A percentile compares a stretch with the other conserved stretches of the same genome.
phyloP scores from a whole-genome alignment of 2,329 filamentous ascomycete species.

The Dactylellina cionopaga region DNA sequence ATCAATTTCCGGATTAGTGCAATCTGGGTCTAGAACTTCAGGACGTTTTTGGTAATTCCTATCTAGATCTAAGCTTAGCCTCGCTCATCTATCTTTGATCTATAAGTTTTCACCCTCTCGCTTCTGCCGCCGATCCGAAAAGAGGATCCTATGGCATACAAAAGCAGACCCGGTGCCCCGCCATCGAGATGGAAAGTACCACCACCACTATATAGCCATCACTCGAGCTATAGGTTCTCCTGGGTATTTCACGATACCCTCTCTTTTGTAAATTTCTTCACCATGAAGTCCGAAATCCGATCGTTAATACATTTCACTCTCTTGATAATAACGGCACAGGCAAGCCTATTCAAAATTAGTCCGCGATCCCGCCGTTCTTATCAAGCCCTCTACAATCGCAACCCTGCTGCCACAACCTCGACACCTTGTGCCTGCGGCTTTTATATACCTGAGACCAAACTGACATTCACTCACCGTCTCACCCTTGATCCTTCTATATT shows the following conservation, averaged over 20 bases:
- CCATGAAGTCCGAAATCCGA: constrained; percentile 9
- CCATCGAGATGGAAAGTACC: background rate
- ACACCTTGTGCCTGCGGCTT: constrained; percentile 35
- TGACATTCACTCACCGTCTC: constrained; percentile 25
- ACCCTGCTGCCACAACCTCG: background rate
- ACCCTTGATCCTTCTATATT: constrained; percentile 8
- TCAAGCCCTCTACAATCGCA: background rate
- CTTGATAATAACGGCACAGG: constrained; percentile 15
- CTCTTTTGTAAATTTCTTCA: background rate
- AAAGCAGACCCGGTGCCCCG: background rate
- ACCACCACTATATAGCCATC: background rate
- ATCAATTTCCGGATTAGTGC: constrained; percentile 46
- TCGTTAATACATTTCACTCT: constrained; percentile 23
- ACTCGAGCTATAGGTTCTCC: background rate
- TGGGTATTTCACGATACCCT: background rate
- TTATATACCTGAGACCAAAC: constrained; percentile 42
- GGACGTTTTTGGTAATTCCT: background rate
- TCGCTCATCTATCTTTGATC: background rate
- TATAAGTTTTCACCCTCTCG: too few species aligned
- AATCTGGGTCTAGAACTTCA: constrained; percentile 16
- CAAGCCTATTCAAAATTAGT: constrained; percentile 10
- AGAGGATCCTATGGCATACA: background rate
- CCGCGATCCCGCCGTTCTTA: background rate
- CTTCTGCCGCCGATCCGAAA: background rate
- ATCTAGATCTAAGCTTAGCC: background rate